Conservation (phyloP, 495 filamentous ascomycete genomes). For the Beverwykella pulmonaria region DNA sequence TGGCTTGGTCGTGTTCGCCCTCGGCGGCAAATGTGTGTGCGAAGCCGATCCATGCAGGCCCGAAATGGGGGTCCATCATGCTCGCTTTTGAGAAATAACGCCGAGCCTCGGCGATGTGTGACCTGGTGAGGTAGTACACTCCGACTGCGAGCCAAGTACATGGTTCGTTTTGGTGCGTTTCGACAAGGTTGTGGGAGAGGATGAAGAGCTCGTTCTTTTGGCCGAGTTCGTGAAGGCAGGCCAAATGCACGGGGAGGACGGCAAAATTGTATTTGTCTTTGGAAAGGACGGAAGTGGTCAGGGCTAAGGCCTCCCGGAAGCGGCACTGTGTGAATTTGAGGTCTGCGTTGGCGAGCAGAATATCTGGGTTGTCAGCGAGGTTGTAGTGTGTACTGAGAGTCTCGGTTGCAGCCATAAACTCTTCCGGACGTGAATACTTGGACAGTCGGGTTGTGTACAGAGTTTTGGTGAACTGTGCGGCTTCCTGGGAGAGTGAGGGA, state of each 20-base stretch:
- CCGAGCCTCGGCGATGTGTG: slow-evolving; percentile 88
- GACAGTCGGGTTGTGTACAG: slow-evolving; percentile 96
- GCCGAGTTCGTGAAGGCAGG: slow-evolving; percentile 85
- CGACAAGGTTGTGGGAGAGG: slow-evolving; percentile 90
- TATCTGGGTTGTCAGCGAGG: slow-evolving; percentile 81
- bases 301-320: slow-evolving; percentile 79
- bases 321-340: slow-evolving; percentile 93
- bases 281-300: slow-evolving; percentile 80
- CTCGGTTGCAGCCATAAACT: slow-evolving; percentile 85
- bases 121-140: slow-evolving; percentile 88
- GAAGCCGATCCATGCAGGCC: slow-evolving; percentile 98
- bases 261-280: slow-evolving; percentile 85
- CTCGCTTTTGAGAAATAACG: slow-evolving; percentile 96
- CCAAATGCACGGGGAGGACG: slow-evolving; percentile 87
- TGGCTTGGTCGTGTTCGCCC: slow-evolving; percentile 97
- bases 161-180: slow-evolving; percentile 86
- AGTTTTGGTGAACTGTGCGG: slow-evolving; percentile 91
- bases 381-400: slow-evolving; percentile 92
- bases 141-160: slow-evolving; percentile 92
- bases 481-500: slow-evolving; percentile 68
- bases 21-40: slow-evolving; percentile 99
- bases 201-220: slow-evolving; percentile 88
- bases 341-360: slow-evolving; percentile 89
- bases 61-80: slow-evolving; percentile 96
- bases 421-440: slow-evolving; percentile 86